A percentile compares a stretch with the other conserved stretches of the same genome.
Conservation (phyloP, 805 yeast species). For the Myxozyma lipomycoides region DNA sequence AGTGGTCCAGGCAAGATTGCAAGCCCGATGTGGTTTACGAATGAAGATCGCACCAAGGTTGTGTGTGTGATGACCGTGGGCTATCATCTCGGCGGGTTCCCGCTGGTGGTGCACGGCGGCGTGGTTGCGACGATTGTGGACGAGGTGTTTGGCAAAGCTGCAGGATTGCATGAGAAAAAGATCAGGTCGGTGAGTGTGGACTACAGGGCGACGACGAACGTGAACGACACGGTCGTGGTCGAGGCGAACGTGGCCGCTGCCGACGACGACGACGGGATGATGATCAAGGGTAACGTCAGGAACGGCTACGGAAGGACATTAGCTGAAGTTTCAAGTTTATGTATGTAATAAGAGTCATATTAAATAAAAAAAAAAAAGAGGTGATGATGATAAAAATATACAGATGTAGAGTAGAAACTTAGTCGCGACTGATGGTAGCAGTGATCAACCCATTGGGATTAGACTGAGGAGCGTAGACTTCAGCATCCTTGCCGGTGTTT, state of each 20-base stretch:
- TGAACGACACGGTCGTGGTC: constrained; percentile 14
- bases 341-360: neutral
- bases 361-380: neutral
- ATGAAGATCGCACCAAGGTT: too few relatives aligned
- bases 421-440: constrained; percentile 69
- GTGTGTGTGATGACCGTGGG: constrained; percentile 63
- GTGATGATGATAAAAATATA: neutral
- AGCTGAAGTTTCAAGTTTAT: neutral
- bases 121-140: constrained; percentile 73
- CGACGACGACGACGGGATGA: neutral
- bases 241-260: constrained; percentile 14
- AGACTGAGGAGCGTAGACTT: constrained; percentile 78
- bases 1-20: constrained; percentile 65
- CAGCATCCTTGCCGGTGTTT: constrained; percentile 59
- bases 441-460: constrained; percentile 92
- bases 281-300: neutral
- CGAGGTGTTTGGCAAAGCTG: constrained; percentile 53
- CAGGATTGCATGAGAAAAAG: too few relatives aligned
- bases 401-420: neutral
- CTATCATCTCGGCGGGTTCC: constrained; percentile 49
- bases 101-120: constrained; percentile 58
- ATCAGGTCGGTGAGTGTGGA: constrained; percentile 17
- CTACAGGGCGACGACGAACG: constrained; percentile 20
- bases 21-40: constrained; percentile 74
- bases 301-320: neutral